Base-by-base conservation (phyloP, 768 basidiomycete genomes). In the Austroboletus eburneus region DNA sequence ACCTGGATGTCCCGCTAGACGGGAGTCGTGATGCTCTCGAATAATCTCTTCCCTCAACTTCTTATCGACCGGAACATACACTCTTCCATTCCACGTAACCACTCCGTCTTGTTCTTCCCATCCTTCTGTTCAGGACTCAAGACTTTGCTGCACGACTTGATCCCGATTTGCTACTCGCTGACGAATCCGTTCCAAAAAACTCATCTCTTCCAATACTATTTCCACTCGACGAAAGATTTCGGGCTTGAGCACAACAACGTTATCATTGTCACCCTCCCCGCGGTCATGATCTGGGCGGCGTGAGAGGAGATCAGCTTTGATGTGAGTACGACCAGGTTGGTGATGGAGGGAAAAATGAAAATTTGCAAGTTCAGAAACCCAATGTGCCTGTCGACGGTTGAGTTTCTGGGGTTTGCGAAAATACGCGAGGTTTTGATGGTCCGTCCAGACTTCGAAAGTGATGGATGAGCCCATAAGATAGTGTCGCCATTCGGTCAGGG, bases 341-440 rank as follows among this genome's bases (percentile, higher is more conserved):
- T 51, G 68, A 3, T 74, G 30, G 1, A 65, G 39, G 50, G 33
- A 17, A 18, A 21, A 35, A 69, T 72, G 49, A 2, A 65, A 75
- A 8, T 69, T 56, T 0, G 66, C 51, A 0, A 78, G 57, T 12
- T 63, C 54, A 0, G 62, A 46, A 0, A 65, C 58, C 77, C 77
- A 79, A 7, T 67, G 45, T 0, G 69, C 72, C 58, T 78, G 75
- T 10, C 70, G 41, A 5, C 64, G 52, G 47, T 67, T 75, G 0
- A 79, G 60, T 9, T 70, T 64, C 39, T 68, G 57, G 1, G 70
- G 52, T 4, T 57, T 64, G n/a, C 48, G 48, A 58, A 77, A 77
- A 46, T 76, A 76, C 27, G 66, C 55, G 0, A 77, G 64, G 25
- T 77, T 74, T n/a, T n/a, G n/a, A n/a, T n/a, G n/a, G n/a, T n/a